phyloP scores from a whole-genome alignment of 2,329 filamentous ascomycete species.

The Fusarium sp. region DNA sequence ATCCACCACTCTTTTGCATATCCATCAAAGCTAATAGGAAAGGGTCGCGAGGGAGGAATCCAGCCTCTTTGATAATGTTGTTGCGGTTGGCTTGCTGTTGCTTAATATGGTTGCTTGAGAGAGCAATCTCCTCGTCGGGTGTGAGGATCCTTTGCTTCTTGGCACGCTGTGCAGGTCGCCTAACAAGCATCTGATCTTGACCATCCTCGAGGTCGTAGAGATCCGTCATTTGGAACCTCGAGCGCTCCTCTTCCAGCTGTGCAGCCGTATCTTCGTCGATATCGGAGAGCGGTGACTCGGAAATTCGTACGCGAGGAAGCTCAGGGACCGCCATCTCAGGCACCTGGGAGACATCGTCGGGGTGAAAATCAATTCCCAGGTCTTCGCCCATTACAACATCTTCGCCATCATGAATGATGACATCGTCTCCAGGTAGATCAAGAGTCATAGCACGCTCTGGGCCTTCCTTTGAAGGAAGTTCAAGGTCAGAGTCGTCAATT shows the following conservation, averaged over 20 bases:
- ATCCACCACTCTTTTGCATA: constrained; percentile 89
- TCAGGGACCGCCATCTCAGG: constrained; percentile 58
- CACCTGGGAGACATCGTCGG: constrained; percentile 67
- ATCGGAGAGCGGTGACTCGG: constrained; percentile 75
- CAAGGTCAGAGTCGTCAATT: constrained; percentile 68
- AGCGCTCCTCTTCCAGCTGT: constrained; percentile 67
- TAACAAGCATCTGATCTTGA: constrained; percentile 66
- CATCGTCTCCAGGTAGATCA: constrained; percentile 61
- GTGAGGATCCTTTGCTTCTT: constrained; percentile 81
- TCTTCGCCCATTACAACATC: constrained; percentile 67
- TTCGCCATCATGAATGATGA: constrained; percentile 70
- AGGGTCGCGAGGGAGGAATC: constrained; percentile 87
- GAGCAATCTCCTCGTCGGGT: constrained; percentile 81
- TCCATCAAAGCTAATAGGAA: constrained; percentile 87
- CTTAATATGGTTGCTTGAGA: constrained; percentile 81
- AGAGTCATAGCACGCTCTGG: constrained; percentile 64
- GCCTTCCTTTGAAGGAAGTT: constrained; percentile 64
- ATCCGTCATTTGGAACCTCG: constrained; percentile 62
- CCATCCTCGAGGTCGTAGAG: constrained; percentile 70
- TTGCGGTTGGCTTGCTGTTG: constrained; percentile 86
- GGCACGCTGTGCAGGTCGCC: constrained; percentile 75
- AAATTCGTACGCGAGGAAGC: constrained; percentile 67
- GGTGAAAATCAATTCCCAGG: constrained; percentile 71
- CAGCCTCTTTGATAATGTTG: constrained; percentile 82
- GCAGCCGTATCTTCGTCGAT: constrained; percentile 70